phyloP scores from a whole-genome alignment of 306 rosid species.

The Phaseolus lunatus region DNA sequence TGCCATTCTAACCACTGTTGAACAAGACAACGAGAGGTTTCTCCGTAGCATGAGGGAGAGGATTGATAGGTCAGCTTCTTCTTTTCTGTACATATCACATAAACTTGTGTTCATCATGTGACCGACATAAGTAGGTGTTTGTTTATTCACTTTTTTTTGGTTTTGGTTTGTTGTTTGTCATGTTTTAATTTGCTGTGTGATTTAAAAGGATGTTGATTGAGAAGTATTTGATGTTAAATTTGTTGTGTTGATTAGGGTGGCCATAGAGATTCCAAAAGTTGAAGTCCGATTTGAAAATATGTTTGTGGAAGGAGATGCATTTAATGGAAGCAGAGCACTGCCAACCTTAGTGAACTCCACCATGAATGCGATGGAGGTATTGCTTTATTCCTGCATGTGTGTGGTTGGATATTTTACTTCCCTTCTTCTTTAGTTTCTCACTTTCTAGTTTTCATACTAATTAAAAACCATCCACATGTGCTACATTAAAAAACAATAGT shows the following conservation, averaged over 20 bases:
- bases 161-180: background rate
- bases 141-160: background rate
- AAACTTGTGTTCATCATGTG: background rate
- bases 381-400: background rate
- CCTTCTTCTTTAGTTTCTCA: background rate
- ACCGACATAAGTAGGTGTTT: background rate
- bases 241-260: conserved; percentile 58
- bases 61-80: conserved; percentile 60
- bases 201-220: background rate
- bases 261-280: conserved; percentile 74
- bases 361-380: conserved; percentile 72
- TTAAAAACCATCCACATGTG: background rate
- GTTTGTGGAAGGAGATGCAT: conserved; percentile 75
- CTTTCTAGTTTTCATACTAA: background rate
- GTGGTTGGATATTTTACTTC: background rate
- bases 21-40: conserved; percentile 76
- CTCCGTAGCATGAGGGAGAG: conserved; percentile 67
- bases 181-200: background rate
- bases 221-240: background rate
- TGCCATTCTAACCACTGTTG: conserved; percentile 59
- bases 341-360: conserved; percentile 78
- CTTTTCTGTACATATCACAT: background rate
- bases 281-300: conserved; percentile 81
- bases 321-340: conserved; percentile 81
- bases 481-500: background rate